Percentiles rank a stretch among this genome's conserved stretches.
These are phyloP conservation scores for Gossypium longicalyx DNA, from an alignment of 345 rosid genomes.

Conservation along the genomic window DNA sequence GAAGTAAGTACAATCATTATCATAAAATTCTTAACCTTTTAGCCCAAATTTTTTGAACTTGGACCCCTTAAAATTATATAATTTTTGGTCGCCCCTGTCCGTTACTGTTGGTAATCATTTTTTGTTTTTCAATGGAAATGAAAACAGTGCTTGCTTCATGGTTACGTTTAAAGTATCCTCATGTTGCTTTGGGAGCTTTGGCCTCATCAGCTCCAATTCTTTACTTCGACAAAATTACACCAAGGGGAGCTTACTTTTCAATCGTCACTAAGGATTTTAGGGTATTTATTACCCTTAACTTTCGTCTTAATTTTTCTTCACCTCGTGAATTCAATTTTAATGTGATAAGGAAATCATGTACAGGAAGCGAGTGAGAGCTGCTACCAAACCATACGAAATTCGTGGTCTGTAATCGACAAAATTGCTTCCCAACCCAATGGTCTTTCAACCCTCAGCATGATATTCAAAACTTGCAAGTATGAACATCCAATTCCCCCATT, in stretches of 20 bases:
- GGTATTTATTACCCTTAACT: constrained; percentile 23
- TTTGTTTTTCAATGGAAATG: not conserved
- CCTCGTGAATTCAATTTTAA: not conserved
- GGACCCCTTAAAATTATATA: too few species aligned
- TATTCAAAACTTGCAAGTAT: constrained; percentile 64
- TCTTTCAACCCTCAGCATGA: constrained; percentile 43
- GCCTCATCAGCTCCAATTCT: constrained; percentile 55
- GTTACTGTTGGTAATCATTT: not conserved
- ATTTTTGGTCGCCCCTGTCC: too few species aligned
- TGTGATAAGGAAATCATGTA: not conserved
- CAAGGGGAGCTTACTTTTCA: constrained; percentile 38
- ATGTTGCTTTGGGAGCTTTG: constrained; percentile 48
- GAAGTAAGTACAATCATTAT: constrained; percentile 40
- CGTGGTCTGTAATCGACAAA: constrained; percentile 36
- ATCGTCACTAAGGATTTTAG: constrained; percentile 47
- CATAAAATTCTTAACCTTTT: not conserved
- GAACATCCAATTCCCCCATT: not conserved
- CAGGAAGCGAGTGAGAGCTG: constrained; percentile 50
- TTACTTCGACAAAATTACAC: constrained; percentile 30
- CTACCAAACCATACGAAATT: constrained; percentile 30
- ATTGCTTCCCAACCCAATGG: constrained; percentile 47
- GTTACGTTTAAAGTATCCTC: constrained; percentile 53
- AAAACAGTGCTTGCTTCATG: constrained; percentile 46
- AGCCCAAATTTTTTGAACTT: too few species aligned
- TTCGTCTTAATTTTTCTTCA: not conserved